Percentiles rank a stretch among this genome's conserved stretches.
Evolutionary conservation across 1,284 basidiomycete genomes (phyloP).

Genomic region (Ceraceosorus bombacis): DNA sequence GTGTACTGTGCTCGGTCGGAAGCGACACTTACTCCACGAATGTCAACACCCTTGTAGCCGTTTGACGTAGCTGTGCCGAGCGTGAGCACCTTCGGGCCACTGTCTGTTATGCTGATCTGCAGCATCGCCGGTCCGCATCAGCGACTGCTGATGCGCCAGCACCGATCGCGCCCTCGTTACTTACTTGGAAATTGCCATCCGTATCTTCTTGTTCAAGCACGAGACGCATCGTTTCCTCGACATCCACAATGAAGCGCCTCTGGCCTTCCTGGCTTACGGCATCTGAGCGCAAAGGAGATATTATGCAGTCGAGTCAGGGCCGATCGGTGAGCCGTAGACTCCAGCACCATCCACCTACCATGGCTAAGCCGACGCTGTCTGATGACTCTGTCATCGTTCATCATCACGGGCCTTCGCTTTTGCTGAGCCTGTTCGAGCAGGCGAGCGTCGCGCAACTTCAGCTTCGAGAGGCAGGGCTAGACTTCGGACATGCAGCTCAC

Average conservation of each 20-base stretch:
- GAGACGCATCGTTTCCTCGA: slow-evolving; percentile 95
- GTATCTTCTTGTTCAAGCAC: slow-evolving; percentile 97
- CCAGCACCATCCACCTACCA: slow-evolving; percentile 15
- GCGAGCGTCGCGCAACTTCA: not conserved
- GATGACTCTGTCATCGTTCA: slow-evolving; percentile 44
- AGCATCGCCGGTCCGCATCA: not conserved
- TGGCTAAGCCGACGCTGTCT: slow-evolving; percentile 43
- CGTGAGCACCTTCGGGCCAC: slow-evolving; percentile 90
- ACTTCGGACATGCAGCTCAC: not conserved
- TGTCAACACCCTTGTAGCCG: slow-evolving; percentile 73
- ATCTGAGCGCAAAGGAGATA: not conserved
- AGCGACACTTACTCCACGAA: slow-evolving; percentile 60
- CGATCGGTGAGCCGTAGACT: no score
- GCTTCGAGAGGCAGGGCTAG: not conserved
- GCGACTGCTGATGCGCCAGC: no score
- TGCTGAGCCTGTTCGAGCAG: slow-evolving; percentile 32
- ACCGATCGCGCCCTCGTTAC: not conserved
- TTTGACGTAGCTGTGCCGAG: slow-evolving; percentile 94
- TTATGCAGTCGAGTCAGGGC: not conserved
- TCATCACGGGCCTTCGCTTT: slow-evolving; percentile 34
- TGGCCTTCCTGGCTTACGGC: slow-evolving; percentile 50
- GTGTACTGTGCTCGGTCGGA: not conserved
- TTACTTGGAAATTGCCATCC: slow-evolving; percentile 71
- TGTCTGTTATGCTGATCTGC: slow-evolving; percentile 88
- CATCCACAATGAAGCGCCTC: slow-evolving; percentile 76